Evolutionary conservation across 768 basidiomycete species (phyloP), one percentile per base, ranked within the genome.

Genomic region (Daedalea quercina): DNA sequence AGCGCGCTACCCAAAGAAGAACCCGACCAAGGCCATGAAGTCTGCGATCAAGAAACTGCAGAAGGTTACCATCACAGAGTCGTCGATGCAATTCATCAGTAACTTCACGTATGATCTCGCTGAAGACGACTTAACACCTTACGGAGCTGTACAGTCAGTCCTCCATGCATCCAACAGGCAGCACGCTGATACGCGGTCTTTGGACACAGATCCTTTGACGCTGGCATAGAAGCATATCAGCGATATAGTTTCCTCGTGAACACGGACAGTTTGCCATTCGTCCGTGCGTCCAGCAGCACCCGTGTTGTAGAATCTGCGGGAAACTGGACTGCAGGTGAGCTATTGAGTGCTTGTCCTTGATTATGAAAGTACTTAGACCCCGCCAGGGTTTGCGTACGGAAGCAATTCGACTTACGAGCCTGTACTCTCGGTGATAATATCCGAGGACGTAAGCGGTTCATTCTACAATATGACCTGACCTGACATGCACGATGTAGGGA

Each of bases 1-100:
- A 2, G 81, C 87, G 0, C 80, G 90, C 28, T 91, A 75, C 58
- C 90, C 90, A 0, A 90, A 88, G 0, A 58, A 61, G 0, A 72
- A 73, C 1, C 72, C 80, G 3, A 64, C 74, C 0, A 59, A 61
- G 9, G 57, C 57, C 23, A 85, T 87, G 9, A 57, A 66, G 45
- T 42, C 24, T 51, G 74, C 84, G 0, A 58, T 92, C 3, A 51
- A 63, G 6, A 85, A 84, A 54, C 71, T 92, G 0, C 63, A 77
- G 55, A 58, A 69, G 0, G 83, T 73, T 3, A 60, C 66, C 0
- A 55, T 67, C 0, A 81, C 75, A 60, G 67, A 65, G 0, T 78
- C 82, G 41, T 62, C 70, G 2, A 69, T 89, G 11, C 47, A 70
- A 13, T 91, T 92, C 63, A 61, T 90, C 47, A 67, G 62, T 19